Conservation (phyloP, 192 early-diverging fungal genomes). For the Backusella luteola region DNA sequence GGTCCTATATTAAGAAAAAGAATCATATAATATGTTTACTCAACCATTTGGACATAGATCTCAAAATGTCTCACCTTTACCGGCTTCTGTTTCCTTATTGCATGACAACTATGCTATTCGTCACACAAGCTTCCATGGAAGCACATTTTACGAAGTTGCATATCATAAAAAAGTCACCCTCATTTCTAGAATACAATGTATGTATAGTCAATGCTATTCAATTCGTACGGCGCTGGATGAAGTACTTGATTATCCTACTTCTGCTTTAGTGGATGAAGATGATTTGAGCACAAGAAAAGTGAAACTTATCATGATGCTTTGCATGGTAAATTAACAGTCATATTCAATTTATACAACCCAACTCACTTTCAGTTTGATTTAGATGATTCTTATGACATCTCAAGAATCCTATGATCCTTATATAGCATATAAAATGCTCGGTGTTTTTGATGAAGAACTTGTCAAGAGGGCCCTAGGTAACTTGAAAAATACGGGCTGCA, state of each 20-base stretch:
- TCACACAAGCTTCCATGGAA: background rate
- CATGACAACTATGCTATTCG: background rate
- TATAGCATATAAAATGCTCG: background rate
- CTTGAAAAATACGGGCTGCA: background rate
- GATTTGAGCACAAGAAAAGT: background rate
- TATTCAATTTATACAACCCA: background rate
- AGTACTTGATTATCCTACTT: background rate
- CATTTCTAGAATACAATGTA: background rate
- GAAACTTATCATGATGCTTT: background rate
- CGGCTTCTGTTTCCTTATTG: background rate
- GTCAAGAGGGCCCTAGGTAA: background rate
- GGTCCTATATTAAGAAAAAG: background rate
- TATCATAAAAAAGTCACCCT: background rate
- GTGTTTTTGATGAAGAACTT: background rate
- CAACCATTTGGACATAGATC: background rate
- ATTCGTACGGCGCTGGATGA: background rate
- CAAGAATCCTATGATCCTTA: slow-evolving; percentile 11
- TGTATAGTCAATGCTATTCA: background rate
- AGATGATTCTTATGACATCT: slow-evolving; percentile 11
- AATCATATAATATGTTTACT: background rate
- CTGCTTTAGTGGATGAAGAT: background rate
- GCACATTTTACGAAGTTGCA: background rate
- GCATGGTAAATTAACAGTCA: background rate
- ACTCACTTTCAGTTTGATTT: background rate
- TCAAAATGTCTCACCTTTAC: background rate